Conservation (phyloP, 352 stramenopile species). For the Phytophthora megakarya region DNA sequence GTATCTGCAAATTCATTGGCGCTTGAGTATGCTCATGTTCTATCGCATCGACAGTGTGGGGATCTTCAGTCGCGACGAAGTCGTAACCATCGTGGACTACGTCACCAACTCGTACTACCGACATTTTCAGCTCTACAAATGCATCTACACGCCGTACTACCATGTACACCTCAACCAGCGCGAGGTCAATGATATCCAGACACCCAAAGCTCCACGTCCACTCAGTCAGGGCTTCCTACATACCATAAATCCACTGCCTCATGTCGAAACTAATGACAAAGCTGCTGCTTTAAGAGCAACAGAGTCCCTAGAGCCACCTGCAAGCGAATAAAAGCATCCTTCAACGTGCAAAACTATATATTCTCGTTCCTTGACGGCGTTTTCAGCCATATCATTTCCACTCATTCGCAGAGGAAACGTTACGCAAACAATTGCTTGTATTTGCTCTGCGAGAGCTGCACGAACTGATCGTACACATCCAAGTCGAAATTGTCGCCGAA, state of each 20-base stretch:
- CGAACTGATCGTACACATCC: conserved; percentile 84
- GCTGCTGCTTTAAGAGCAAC: neutral
- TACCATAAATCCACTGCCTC: conserved; percentile 4
- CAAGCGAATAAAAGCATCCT: conserved; percentile 8
- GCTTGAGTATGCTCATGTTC: neutral
- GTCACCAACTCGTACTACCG: conserved; percentile 82
- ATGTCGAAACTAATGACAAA: conserved; percentile 1
- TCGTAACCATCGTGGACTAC: conserved; percentile 68
- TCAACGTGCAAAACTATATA: conserved; percentile 37
- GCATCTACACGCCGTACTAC: conserved; percentile 71
- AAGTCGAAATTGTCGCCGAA: conserved; percentile 85
- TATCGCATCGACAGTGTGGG: conserved; percentile 40
- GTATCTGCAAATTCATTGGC: neutral
- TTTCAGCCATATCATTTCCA: neutral
- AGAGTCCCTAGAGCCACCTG: neutral
- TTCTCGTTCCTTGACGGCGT: conserved; percentile 10
- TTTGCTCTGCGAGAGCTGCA: conserved; percentile 76
- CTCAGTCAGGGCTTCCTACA: conserved; percentile 54
- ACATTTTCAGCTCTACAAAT: conserved; percentile 83
- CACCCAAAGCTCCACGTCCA: conserved; percentile 36
- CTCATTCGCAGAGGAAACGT: conserved; percentile 3
- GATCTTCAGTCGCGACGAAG: conserved; percentile 60
- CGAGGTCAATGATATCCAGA: conserved; percentile 52
- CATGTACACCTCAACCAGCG: conserved; percentile 58
- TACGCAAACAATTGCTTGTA: conserved; percentile 77